Conservation (phyloP, 2,329 filamentous ascomycete species). For the Fragosphaeria purpurea region DNA sequence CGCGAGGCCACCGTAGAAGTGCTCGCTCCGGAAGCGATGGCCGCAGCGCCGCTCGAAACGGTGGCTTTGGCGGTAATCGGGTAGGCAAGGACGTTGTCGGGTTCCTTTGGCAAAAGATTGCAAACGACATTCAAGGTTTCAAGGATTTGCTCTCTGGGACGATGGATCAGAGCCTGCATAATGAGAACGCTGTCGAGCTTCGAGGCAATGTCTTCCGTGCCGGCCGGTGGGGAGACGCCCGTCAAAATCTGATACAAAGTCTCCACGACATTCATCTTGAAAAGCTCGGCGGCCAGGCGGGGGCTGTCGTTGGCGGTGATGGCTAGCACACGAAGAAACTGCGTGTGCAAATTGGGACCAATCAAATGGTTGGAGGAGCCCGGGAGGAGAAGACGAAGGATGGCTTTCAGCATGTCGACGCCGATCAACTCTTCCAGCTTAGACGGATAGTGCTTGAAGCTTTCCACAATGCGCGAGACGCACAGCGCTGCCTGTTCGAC, state of each 20-base stretch:
- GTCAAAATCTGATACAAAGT: slow-evolving; percentile 96
- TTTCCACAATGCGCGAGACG: slow-evolving; percentile 91
- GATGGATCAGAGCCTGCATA: slow-evolving; percentile 96
- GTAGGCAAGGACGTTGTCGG: not conserved
- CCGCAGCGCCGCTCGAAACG: slow-evolving; percentile 35
- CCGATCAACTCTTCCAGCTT: slow-evolving; percentile 91
- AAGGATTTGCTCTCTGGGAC: slow-evolving; percentile 89
- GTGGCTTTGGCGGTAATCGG: slow-evolving; percentile 37
- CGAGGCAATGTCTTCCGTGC: slow-evolving; percentile 64
- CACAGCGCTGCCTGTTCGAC: slow-evolving; percentile 95
- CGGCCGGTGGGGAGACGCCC: slow-evolving; percentile 80
- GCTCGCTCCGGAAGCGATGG: slow-evolving; percentile 28
- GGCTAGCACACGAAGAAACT: slow-evolving; percentile 84
- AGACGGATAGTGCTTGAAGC: slow-evolving; percentile 78
- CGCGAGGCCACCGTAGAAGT: slow-evolving; percentile 25
- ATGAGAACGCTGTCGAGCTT: slow-evolving; percentile 95
- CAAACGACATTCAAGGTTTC: slow-evolving; percentile 97
- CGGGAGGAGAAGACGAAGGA: slow-evolving; percentile 78
- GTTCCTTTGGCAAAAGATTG: slow-evolving; percentile 54
- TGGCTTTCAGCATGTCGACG: slow-evolving; percentile 71
- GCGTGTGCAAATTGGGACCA: slow-evolving; percentile 86
- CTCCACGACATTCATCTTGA: slow-evolving; percentile 95
- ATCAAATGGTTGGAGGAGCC: slow-evolving; percentile 87
- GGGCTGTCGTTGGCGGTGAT: slow-evolving; percentile 87
- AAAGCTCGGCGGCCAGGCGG: slow-evolving; percentile 73